phyloP scores from a whole-genome alignment of 768 basidiomycete species.

The Boletellus ananas region DNA sequence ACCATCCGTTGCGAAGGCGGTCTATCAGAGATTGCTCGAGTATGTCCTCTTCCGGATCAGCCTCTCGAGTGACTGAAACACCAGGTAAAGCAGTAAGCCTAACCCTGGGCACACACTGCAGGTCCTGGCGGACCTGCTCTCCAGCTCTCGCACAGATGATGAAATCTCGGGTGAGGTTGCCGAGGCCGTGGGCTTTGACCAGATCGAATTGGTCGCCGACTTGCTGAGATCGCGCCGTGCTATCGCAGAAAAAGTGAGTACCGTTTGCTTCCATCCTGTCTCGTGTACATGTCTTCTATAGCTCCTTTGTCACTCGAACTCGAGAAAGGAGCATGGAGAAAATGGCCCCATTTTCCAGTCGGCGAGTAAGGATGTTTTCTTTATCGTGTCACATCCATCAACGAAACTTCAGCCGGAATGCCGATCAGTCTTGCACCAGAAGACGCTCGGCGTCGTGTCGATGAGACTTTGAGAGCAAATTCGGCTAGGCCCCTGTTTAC shows the following conservation, averaged over 20 bases:
- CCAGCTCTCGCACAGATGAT: constrained; percentile 53
- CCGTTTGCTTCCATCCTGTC: background rate
- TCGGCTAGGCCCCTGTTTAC: constrained; percentile 64
- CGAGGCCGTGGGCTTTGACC: constrained; percentile 81
- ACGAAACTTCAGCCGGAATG: background rate
- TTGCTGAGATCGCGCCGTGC: constrained; percentile 56
- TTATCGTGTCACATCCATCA: background rate
- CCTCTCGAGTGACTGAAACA: constrained; percentile 1
- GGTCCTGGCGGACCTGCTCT: constrained; percentile 38
- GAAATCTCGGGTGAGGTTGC: constrained; percentile 73
- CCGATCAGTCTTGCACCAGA: constrained; percentile 36
- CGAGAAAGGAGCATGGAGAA: background rate
- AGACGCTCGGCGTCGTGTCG: constrained; percentile 59
- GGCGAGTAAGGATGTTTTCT: constrained; percentile 6
- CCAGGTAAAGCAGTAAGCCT: constrained; percentile 13
- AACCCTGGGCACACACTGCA: constrained; percentile 7
- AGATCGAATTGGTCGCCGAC: constrained; percentile 73
- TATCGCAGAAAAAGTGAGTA: constrained; percentile 48
- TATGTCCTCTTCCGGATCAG: constrained; percentile 4
- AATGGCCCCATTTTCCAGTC: background rate
- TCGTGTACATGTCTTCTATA: constrained; percentile 1
- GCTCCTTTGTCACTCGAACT: constrained; percentile 14
- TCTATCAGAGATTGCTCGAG: constrained; percentile 15
- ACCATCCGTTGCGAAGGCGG: background rate
- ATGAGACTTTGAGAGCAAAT: constrained; percentile 55